Evolutionary conservation across 768 basidiomycete species (phyloP).

Genomic region (Kwoniella bestiolae): DNA sequence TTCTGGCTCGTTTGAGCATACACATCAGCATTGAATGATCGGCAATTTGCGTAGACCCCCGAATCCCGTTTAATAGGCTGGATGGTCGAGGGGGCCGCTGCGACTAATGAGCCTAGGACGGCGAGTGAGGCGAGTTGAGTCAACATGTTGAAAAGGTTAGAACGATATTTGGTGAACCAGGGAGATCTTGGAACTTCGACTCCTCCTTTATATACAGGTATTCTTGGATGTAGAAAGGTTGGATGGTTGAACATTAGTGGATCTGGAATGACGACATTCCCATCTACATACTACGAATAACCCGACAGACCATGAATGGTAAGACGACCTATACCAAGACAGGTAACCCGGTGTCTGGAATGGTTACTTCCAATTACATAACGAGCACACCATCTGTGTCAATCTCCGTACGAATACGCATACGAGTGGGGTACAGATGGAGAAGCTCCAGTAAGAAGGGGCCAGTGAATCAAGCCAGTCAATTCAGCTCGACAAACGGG

Average conservation of each 20-base stretch:
- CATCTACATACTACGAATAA: background rate
- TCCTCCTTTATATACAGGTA: background rate
- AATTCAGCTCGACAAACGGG: too few species aligned
- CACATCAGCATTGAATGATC: slow-evolving; percentile 36
- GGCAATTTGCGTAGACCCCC: slow-evolving; percentile 25
- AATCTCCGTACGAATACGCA: too few species aligned
- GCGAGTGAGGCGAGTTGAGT: slow-evolving; percentile 6
- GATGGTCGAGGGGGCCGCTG: slow-evolving; percentile 9
- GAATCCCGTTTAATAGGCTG: slow-evolving; percentile 8
- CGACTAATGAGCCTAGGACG: slow-evolving; percentile 6
- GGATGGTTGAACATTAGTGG: background rate
- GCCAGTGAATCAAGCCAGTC: too few species aligned
- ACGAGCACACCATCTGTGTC: background rate
- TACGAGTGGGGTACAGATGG: too few species aligned
- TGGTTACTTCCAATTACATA: background rate
- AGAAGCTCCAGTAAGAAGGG: too few species aligned
- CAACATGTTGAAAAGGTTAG: slow-evolving; percentile 1
- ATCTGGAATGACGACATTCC: background rate
- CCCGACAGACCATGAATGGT: background rate
- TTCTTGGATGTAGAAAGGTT: background rate
- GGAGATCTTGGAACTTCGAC: background rate
- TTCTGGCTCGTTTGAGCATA: slow-evolving; percentile 31
- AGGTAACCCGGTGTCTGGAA: slow-evolving; percentile 16
- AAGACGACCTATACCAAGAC: background rate
- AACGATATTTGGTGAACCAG: background rate